Conservation (phyloP, 2,329 filamentous ascomycete species). For the Calonectria henricotiae region DNA sequence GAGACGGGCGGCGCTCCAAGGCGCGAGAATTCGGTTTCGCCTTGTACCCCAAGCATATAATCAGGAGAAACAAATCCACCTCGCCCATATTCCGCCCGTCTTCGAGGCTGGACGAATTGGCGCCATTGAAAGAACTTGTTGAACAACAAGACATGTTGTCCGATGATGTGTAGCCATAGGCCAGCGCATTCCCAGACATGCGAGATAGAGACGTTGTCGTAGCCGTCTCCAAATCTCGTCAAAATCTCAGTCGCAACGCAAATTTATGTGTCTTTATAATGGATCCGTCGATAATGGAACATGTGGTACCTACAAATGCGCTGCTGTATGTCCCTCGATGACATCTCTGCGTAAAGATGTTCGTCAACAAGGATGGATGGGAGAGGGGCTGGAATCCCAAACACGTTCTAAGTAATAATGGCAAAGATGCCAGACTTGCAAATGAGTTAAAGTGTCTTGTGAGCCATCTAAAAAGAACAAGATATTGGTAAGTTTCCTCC, state of each 20-base stretch:
- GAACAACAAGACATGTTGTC: neutral
- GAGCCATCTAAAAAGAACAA: neutral
- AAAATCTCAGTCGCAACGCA: neutral
- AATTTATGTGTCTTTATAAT: constrained; percentile 19
- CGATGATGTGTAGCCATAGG: constrained; percentile 15
- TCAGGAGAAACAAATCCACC: constrained; percentile 20
- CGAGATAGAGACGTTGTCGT: neutral
- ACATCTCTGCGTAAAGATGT: constrained; percentile 13
- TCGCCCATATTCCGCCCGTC: constrained; percentile 20
- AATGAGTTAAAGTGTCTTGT: neutral
- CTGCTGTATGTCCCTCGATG: neutral
- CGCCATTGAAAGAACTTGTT: neutral
- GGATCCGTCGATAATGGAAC: constrained; percentile 6
- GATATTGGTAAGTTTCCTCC: neutral
- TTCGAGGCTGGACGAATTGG: constrained; percentile 9
- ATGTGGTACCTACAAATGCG: neutral
- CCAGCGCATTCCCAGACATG: neutral
- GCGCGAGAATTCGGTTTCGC: constrained; percentile 12
- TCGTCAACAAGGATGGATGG: constrained; percentile 12
- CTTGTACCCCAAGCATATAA: constrained; percentile 22
- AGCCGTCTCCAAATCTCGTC: neutral
- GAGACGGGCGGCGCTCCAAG: constrained; percentile 16
- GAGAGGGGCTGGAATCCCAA: constrained; percentile 24
- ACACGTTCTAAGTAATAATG: neutral
- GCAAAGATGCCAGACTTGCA: neutral